Base-by-base conservation (phyloP, 305 asterid species). In the Fraxinus greggii region DNA sequence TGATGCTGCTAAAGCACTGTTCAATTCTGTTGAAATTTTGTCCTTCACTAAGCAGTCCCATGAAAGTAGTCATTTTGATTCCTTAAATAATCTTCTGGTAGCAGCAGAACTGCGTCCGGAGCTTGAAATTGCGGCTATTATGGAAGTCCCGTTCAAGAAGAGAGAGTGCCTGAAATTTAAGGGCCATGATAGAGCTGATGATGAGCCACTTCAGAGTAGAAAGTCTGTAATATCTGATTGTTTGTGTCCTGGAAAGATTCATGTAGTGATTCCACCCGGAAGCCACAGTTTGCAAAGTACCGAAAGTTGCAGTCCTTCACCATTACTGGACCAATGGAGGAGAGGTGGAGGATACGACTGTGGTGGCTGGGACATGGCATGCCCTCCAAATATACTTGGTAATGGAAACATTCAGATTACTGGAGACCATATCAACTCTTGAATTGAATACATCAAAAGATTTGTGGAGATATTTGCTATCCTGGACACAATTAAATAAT, bases 341-440 rank as follows among this genome's bases (percentile, higher is more conserved):
- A 76, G 83, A 51, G 98, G 98, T 2, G 99, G 99, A 81, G 94
- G 93, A 29, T 96, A 98, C 54, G 99, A 93, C 45, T 96, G 99
- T 86, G 98, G 97, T 51, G 98, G 98, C 31, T 96, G 98, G 98
- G 99, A 96, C 86, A 88, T 96, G 96, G 93, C 94, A 5, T 94
- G 98, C 84, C 98, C 98, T 2, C 91, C 94, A 45, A 82, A 87
- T 75, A 83, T 96, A 80, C 87, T 94, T 72, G 83, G 84, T 67
- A 92, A 88, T 85, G 89, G 88, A 0, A 81, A 81, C 79, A 77
- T 86, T 76, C 84, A 23, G 35, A 81, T 89, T 36, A 82, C 90
- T 9, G 88, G 86, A 81, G 87, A 88, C 51, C 88, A 48, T 1
- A 88, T 83, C 24, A n/a, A n/a, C n/a, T n/a, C n/a, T n/a, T n/a